Percentiles rank a stretch among this genome's conserved stretches.
These are phyloP conservation scores for Calonectria montana DNA, from an alignment of 2,329 filamentous ascomycete genomes.

Conservation along the genomic window DNA sequence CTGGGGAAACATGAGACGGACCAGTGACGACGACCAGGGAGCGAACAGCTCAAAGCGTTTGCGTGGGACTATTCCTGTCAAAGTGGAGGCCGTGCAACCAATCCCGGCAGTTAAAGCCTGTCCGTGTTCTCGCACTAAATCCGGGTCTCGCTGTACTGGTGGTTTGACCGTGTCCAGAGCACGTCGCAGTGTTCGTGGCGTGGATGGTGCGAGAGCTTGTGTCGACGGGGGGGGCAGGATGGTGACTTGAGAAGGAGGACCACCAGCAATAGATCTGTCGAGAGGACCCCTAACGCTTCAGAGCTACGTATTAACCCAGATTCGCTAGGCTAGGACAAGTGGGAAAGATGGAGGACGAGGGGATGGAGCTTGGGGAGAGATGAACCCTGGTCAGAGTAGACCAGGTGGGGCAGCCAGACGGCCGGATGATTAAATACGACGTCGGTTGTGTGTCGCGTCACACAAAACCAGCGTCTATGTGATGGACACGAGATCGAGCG, in stretches of 20 bases:
- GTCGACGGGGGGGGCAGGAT: conserved; percentile 35
- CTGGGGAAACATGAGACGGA: not conserved
- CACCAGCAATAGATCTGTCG: conserved; percentile 23
- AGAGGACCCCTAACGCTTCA: conserved; percentile 9
- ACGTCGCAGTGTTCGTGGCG: conserved; percentile 27
- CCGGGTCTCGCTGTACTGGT: not conserved
- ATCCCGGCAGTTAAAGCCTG: not conserved
- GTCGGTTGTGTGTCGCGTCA: conserved; percentile 5
- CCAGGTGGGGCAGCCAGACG: conserved; percentile 17
- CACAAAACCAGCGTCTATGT: conserved; percentile 5
- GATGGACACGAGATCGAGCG: not conserved
- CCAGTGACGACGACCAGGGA: not conserved
- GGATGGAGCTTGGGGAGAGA: conserved; percentile 21
- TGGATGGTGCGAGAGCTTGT: conserved; percentile 28
- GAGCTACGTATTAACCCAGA: not conserved
- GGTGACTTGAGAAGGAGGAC: conserved; percentile 27
- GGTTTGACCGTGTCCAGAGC: conserved; percentile 8
- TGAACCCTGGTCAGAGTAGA: conserved; percentile 18
- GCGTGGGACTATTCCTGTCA: not conserved
- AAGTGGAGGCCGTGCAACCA: not conserved
- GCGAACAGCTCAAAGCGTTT: not conserved
- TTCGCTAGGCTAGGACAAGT: conserved; percentile 12
- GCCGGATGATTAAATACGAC: conserved; percentile 15
- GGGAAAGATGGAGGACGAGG: conserved; percentile 18
- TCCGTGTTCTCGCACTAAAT: not conserved